phyloP scores from a whole-genome alignment of 2,329 filamentous ascomycete species.

The Elsinoe perseae region DNA sequence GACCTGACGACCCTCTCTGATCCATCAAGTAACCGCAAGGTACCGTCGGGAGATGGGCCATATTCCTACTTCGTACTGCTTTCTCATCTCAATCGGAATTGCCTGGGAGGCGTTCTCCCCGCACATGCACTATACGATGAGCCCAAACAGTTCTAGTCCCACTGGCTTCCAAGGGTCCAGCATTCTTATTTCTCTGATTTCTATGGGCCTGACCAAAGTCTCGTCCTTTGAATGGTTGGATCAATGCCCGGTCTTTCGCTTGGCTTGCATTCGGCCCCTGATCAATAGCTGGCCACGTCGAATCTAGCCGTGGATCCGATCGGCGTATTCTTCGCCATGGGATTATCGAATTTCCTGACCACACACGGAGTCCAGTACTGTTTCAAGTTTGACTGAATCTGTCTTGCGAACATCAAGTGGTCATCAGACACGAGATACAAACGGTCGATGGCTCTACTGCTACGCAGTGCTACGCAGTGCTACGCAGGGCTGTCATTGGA shows the following conservation, averaged over 20 bases:
- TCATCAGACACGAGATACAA: slow-evolving; percentile 7
- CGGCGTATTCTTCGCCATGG: not conserved
- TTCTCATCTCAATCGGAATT: slow-evolving; percentile 5
- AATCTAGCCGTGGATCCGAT: not conserved
- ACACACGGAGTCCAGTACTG: not conserved
- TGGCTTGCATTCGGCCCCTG: not conserved
- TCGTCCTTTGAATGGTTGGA: not conserved
- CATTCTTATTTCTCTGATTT: not conserved
- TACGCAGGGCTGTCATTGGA: slow-evolving; percentile 3
- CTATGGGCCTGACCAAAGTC: not conserved
- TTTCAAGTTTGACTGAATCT: not conserved
- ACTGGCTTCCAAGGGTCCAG: slow-evolving; percentile 1
- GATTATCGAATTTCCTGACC: not conserved
- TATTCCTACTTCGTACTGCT: no score
- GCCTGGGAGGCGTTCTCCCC: slow-evolving; percentile 6
- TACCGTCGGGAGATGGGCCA: slow-evolving; percentile 2
- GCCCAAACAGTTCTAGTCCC: not conserved
- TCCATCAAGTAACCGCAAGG: slow-evolving; percentile 9
- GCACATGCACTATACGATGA: slow-evolving; percentile 4
- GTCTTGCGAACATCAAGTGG: slow-evolving; percentile 4
- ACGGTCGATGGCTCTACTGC: not conserved
- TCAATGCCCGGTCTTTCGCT: not conserved
- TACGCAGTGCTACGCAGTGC: not conserved
- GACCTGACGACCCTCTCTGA: not conserved
- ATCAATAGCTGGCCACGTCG: not conserved